phyloP scores from a whole-genome alignment of 164 flowering plant species.

The Piper betle region DNA sequence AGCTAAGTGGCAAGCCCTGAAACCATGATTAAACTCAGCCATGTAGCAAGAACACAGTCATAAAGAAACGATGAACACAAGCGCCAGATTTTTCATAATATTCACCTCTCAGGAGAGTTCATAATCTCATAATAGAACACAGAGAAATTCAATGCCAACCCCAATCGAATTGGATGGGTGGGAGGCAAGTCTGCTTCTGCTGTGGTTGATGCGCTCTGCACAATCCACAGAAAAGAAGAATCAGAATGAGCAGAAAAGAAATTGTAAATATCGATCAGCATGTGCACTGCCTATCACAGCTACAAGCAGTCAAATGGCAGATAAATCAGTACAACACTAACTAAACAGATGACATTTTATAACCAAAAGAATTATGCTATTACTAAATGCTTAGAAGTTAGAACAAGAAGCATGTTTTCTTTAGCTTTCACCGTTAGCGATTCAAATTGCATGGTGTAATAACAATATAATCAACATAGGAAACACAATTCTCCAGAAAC shows the following conservation, averaged over 20 bases:
- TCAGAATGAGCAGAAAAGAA: no score
- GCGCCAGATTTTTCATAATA: background rate
- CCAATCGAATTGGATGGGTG: conserved; percentile 43
- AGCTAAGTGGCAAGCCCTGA: conserved; percentile 52
- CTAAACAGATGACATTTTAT: no score
- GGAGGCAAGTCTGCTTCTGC: conserved; percentile 34
- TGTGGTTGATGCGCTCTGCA: conserved; percentile 28
- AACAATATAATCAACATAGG: no score
- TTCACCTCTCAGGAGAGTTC: conserved; percentile 43
- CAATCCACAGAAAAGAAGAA: background rate
- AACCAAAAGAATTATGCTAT: background rate
- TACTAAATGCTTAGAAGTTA: background rate
- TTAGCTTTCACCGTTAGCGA: background rate
- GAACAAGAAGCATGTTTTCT: background rate
- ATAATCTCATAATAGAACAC: conserved; percentile 46
- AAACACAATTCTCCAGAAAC: no score
- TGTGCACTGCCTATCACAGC: background rate
- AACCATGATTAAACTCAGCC: background rate
- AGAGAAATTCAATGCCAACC: conserved; percentile 43
- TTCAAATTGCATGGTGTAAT: background rate
- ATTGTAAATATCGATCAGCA: no score
- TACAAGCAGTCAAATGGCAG: background rate
- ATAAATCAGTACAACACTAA: background rate
- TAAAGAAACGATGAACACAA: background rate
- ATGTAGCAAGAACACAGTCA: background rate